Evolutionary conservation across 176 grass and related monocot species (phyloP).

Genomic region (Coix lacrymajobi): DNA sequence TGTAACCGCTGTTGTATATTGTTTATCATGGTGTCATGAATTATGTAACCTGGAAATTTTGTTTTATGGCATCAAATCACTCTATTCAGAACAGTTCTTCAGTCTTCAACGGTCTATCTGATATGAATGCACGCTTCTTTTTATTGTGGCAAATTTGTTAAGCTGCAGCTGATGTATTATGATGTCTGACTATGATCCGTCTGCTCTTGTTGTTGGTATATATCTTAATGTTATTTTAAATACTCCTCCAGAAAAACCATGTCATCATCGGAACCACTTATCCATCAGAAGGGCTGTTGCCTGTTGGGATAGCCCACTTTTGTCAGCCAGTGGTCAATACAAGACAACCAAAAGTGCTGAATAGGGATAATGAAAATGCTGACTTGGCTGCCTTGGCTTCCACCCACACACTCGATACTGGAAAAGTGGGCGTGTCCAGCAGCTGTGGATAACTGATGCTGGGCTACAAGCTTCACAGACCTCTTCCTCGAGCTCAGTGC

Average conservation of each 20-base stretch:
- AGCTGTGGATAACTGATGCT: conserved; percentile 27
- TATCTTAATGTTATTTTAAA: background rate
- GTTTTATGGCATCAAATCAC: background rate
- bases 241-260: background rate
- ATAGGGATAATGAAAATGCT: conserved; percentile 41
- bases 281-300: background rate
- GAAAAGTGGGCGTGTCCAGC: conserved; percentile 21
- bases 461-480: background rate
- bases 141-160: background rate
- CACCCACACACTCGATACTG: conserved; percentile 21
- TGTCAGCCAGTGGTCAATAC: background rate
- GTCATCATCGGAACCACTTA: background rate
- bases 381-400: conserved; percentile 41
- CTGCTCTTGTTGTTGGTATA: background rate
- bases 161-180: background rate
- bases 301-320: background rate
- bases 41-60: conserved; percentile 38
- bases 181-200: background rate
- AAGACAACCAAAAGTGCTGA: background rate
- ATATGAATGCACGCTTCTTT: background rate
- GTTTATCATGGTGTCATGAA: background rate
- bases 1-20: conserved; percentile 29
- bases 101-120: background rate
- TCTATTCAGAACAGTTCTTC: background rate
- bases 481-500: background rate